These are phyloP conservation scores for Ceratocystis harringtonii DNA, from an alignment of 2,329 filamentous ascomycete genomes.

Conservation along the genomic window DNA sequence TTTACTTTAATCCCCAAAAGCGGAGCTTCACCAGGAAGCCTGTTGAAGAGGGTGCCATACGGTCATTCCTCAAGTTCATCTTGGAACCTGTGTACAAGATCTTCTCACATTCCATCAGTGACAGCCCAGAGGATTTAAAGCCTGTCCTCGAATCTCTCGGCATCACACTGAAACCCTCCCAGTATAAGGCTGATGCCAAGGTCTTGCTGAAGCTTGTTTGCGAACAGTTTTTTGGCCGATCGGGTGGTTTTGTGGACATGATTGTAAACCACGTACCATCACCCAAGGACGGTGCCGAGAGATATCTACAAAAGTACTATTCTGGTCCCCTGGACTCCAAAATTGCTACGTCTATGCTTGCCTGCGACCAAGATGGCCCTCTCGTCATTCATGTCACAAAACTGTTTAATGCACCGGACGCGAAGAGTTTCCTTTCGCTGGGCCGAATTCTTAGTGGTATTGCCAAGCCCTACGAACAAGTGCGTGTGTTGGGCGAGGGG, in stretches of 20 bases:
- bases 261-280: conserved; percentile 78
- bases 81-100: conserved; percentile 96
- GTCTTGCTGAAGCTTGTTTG: conserved; percentile 80
- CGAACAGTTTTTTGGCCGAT: conserved; percentile 86
- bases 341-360: conserved; percentile 62
- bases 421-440: conserved; percentile 79
- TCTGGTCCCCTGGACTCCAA: conserved; percentile 77
- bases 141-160: conserved; percentile 63
- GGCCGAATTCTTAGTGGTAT: conserved; percentile 88
- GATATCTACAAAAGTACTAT: conserved; percentile 73
- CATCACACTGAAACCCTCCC: conserved; percentile 78
- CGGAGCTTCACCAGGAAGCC: conserved; percentile 84
- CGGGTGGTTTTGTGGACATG: conserved; percentile 91
- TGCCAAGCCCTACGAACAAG: conserved; percentile 63
- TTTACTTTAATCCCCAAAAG: conserved; percentile 86
- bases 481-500: conserved; percentile 83
- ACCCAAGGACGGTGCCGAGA: conserved; percentile 60
- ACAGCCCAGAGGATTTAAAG: conserved; percentile 72
- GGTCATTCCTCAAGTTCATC: conserved; percentile 88
- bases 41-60: conserved; percentile 61
- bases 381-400: conserved; percentile 88
- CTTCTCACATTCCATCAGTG: conserved; percentile 86
- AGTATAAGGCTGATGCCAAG: conserved; percentile 80
- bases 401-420: conserved; percentile 77
- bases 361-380: conserved; percentile 78